Conservation (phyloP, 768 basidiomycete species). For the Podaxis carcinomalis region DNA sequence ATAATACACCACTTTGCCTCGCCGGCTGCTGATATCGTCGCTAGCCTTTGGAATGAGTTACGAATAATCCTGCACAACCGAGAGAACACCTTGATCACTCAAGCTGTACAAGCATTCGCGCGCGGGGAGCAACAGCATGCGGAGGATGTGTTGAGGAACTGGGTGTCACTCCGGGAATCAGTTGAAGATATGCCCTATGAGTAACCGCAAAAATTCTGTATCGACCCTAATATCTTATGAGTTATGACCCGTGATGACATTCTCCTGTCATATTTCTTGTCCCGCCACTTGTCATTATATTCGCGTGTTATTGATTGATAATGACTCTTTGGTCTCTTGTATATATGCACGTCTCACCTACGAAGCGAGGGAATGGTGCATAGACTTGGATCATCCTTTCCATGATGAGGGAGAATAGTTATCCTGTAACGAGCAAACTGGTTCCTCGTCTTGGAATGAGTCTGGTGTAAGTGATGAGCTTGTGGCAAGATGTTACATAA, state of each 20-base stretch:
- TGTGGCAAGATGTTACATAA: too few relatives aligned
- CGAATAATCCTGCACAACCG: slow-evolving; percentile 87
- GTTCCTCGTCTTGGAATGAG: too few relatives aligned
- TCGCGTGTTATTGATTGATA: neutral
- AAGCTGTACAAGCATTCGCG: slow-evolving; percentile 68
- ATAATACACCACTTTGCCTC: neutral
- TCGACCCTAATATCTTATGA: neutral
- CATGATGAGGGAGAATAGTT: too few relatives aligned
- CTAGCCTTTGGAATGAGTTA: slow-evolving; percentile 94
- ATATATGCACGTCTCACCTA: neutral
- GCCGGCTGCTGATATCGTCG: slow-evolving; percentile 9
- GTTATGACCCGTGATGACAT: neutral
- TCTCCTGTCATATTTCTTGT: neutral
- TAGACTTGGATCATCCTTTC: too few relatives aligned
- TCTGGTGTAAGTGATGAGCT: too few relatives aligned
- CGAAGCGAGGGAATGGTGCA: too few relatives aligned
- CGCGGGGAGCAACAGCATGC: slow-evolving; percentile 69
- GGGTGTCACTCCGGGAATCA: slow-evolving; percentile 67
- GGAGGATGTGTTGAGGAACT: slow-evolving; percentile 61
- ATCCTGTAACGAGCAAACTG: too few relatives aligned
- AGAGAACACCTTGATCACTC: slow-evolving; percentile 78
- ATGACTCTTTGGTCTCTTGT: neutral
- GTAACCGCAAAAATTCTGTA: slow-evolving; percentile 27
- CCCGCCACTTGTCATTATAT: too few relatives aligned
- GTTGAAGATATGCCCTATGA: slow-evolving; percentile 86